Percentiles rank a stretch among this genome's conserved stretches.
phyloP scores from a whole-genome alignment of 148 eudicot genomes.

The Suaeda aralocaspica region DNA sequence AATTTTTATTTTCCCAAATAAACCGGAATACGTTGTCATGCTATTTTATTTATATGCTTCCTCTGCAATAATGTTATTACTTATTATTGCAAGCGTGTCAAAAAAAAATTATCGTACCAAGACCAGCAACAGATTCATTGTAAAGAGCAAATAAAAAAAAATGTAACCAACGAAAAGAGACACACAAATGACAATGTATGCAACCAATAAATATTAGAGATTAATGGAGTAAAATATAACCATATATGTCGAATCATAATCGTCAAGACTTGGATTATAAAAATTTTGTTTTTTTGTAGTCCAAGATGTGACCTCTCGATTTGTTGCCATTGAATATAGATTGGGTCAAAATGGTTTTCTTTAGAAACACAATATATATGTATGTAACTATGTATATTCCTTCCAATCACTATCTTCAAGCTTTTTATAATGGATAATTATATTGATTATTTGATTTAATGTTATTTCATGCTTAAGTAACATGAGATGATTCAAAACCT shows the following conservation, averaged over 20 bases:
- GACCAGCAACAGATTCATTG: too few species aligned
- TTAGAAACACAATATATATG: too few species aligned
- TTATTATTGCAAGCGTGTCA: too few species aligned
- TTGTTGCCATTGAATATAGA: not conserved
- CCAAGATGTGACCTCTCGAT: not conserved
- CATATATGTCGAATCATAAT: not conserved
- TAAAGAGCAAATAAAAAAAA: too few species aligned
- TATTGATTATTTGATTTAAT: too few species aligned
- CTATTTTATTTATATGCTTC: too few species aligned
- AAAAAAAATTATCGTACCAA: too few species aligned
- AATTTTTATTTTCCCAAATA: constrained; percentile 7
- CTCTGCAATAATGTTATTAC: too few species aligned
- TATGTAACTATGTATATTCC: too few species aligned
- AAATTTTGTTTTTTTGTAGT: not conserved
- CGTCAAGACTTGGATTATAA: not conserved
- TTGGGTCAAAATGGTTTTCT: constrained; percentile 1
- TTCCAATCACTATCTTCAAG: constrained; percentile 11
- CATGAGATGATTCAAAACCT: not conserved
- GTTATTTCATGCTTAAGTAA: not conserved
- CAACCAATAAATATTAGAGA: not conserved
- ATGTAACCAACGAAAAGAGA: too few species aligned
- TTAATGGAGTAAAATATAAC: not conserved
- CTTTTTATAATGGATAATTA: not conserved
- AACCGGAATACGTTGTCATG: too few species aligned
- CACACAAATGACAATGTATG: too few species aligned